Evolutionary conservation across 495 filamentous ascomycete species (phyloP), one percentile per base, ranked within the genome.

Genomic region (Articulospora tetracladia): DNA sequence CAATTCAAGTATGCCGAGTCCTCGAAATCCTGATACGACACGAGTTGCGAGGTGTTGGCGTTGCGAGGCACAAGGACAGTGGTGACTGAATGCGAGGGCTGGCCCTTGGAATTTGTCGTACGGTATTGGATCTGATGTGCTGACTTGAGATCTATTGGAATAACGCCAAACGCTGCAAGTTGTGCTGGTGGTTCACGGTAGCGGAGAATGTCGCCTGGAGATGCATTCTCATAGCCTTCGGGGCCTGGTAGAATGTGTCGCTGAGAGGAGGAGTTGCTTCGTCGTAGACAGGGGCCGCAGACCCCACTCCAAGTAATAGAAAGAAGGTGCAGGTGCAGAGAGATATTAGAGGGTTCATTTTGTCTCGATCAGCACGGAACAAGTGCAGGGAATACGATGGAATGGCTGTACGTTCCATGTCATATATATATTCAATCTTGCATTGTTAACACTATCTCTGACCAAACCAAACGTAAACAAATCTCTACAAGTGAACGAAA

Each of bases 11-110:
- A 50, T 3, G 22, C 4, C 11, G 47, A 24, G 25, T 50, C 47
- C 17, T 50, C 22, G 47, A 50, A 25, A 50, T 50, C 47, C 23
- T 50, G 47, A n/a, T 25, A 50, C 20, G 47, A 50, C 19, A 50
- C 25, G 11, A 50, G 47, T 2, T 22, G 47, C 20, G 47, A 50
- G 4, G 25, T 26, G 25, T 50, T 50, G 11, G 4, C 20, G 25
- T 50, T 24, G 6, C 17, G 4, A 4, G 47, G 47, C 4, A 50
- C 23, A 10, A 50, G 20, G 47, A 50, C 20, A 4, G 47, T 27
- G 1, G 79, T 77, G 15, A 83, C 79, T 8, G 74, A 75, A 63
- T 73, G 76, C 0, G 74, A 68, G 2, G 79, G 72, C 8, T 77
- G 60, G 39, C 75, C 70, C 23, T 64, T 68, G 15, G 69, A 64